phyloP scores from a whole-genome alignment of 2,329 filamentous ascomycete genomes.

The Neofusicoccum laricinum region DNA sequence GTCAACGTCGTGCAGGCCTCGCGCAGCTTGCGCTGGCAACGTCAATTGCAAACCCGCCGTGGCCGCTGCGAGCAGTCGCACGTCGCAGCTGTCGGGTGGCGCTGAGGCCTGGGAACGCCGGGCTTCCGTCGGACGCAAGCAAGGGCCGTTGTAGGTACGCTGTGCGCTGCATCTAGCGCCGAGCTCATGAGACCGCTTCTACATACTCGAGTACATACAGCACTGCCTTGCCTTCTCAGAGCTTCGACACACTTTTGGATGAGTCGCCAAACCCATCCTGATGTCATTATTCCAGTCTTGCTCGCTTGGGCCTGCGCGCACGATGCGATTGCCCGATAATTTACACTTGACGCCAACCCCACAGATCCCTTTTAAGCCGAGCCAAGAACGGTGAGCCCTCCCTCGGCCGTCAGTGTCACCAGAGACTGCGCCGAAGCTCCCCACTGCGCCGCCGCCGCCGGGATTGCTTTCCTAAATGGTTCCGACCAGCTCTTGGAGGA shows the following conservation, averaged over 20 bases:
- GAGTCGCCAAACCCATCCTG: background rate
- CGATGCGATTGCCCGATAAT: background rate
- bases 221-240: too few relatives aligned
- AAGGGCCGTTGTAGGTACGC: too few relatives aligned
- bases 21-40: background rate
- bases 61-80: background rate
- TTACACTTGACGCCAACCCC: slow-evolving; percentile 21
- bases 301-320: background rate
- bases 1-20: background rate
- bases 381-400: slow-evolving; percentile 69
- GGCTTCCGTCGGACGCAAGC: background rate
- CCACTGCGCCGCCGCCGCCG: slow-evolving; percentile 74
- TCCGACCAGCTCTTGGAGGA: slow-evolving; percentile 85
- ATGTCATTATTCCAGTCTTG: slow-evolving; percentile 9
- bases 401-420: slow-evolving; percentile 70
- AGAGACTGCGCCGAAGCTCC: slow-evolving; percentile 71
- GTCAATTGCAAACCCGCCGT: background rate
- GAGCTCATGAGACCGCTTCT: too few relatives aligned
- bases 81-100: too few relatives aligned
- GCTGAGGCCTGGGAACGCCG: background rate
- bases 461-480: slow-evolving; percentile 71
- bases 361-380: slow-evolving; percentile 44
- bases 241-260: too few relatives aligned
- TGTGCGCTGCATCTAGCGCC: too few relatives aligned
- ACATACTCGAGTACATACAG: too few relatives aligned